phyloP scores from a whole-genome alignment of 2,329 filamentous ascomycete species.

The Chrysosporium keratinophilum region DNA sequence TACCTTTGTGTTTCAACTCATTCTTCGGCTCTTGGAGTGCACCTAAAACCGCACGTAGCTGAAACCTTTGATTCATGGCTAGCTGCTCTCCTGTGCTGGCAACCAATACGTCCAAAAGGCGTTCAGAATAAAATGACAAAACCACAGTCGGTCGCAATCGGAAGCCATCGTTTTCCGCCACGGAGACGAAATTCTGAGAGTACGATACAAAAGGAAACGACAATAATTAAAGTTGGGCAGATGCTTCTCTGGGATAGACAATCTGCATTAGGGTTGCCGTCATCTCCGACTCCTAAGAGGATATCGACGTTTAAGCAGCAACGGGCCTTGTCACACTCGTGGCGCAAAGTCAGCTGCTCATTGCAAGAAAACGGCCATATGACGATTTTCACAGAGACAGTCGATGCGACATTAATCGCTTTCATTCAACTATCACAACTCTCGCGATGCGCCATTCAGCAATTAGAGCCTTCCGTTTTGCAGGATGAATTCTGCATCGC shows the following conservation, averaged over 20 bases:
- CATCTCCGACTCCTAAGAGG: slow-evolving; percentile 28
- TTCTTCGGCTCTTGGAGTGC: slow-evolving; percentile 39
- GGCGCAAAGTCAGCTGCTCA: slow-evolving; percentile 84
- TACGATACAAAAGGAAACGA: slow-evolving; percentile 54
- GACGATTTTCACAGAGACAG: slow-evolving; percentile 73
- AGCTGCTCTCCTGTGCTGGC: slow-evolving; percentile 43
- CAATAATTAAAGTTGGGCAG: slow-evolving; percentile 92
- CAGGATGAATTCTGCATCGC: slow-evolving; percentile 91
- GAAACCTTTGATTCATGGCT: slow-evolving; percentile 45
- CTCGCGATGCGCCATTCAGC: slow-evolving; percentile 79
- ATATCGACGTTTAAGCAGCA: slow-evolving; percentile 47
- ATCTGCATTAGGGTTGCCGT: slow-evolving; percentile 30
- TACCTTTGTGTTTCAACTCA: slow-evolving; percentile 42
- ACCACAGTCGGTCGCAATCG: slow-evolving; percentile 37
- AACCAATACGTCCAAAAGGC: slow-evolving; percentile 41
- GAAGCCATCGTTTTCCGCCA: slow-evolving; percentile 34
- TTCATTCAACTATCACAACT: slow-evolving; percentile 81
- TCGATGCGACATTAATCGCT: slow-evolving; percentile 64
- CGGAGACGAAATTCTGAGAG: slow-evolving; percentile 39
- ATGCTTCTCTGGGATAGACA: slow-evolving; percentile 86
- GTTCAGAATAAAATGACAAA: slow-evolving; percentile 43
- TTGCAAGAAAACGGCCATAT: slow-evolving; percentile 91
- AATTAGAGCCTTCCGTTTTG: slow-evolving; percentile 78
- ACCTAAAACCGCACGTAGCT: slow-evolving; percentile 40
- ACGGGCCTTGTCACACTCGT: slow-evolving; percentile 52